These are phyloP conservation scores for Penicillium malachiteum DNA, from an alignment of 495 filamentous ascomycete genomes.

Conservation along the genomic window DNA sequence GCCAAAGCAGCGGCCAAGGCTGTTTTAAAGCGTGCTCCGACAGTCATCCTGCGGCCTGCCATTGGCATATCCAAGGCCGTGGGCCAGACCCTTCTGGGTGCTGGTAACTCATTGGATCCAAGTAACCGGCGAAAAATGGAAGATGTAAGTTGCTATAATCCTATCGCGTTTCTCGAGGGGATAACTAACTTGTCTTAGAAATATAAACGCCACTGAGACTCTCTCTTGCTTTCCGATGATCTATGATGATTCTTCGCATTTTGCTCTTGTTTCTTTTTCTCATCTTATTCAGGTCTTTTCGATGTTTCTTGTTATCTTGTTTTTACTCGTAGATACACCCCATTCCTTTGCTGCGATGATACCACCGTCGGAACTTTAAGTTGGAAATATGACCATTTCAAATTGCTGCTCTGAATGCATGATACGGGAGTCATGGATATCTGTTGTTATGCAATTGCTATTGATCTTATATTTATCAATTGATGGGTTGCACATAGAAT, in stretches of 20 bases:
- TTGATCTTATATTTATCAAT: neutral
- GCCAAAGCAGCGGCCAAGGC: slow-evolving; percentile 80
- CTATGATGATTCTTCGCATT: neutral
- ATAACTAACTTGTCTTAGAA: slow-evolving; percentile 27
- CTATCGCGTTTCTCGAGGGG: neutral
- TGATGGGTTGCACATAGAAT: neutral
- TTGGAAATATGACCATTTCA: neutral
- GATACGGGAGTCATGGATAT: slow-evolving; percentile 5
- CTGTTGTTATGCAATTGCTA: neutral
- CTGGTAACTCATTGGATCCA: slow-evolving; percentile 89
- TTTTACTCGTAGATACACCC: neutral
- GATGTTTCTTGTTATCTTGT: neutral
- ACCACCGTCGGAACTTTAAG: slow-evolving; percentile 1
- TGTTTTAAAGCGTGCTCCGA: slow-evolving; percentile 79
- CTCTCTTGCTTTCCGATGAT: neutral
- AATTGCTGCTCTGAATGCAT: slow-evolving; percentile 13
- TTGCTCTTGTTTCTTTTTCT: neutral
- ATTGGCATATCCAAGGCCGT: slow-evolving; percentile 90
- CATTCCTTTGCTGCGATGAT: slow-evolving; percentile 5
- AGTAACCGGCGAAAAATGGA: slow-evolving; percentile 79
- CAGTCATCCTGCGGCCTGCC: slow-evolving; percentile 83
- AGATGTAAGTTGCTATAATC: slow-evolving; percentile 61
- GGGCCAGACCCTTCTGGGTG: slow-evolving; percentile 83
- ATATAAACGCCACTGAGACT: slow-evolving; percentile 43
- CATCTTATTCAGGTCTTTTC: neutral